These are phyloP conservation scores for Kwoniella sp. DNA, from an alignment of 768 basidiomycete genomes.

Conservation along the genomic window DNA sequence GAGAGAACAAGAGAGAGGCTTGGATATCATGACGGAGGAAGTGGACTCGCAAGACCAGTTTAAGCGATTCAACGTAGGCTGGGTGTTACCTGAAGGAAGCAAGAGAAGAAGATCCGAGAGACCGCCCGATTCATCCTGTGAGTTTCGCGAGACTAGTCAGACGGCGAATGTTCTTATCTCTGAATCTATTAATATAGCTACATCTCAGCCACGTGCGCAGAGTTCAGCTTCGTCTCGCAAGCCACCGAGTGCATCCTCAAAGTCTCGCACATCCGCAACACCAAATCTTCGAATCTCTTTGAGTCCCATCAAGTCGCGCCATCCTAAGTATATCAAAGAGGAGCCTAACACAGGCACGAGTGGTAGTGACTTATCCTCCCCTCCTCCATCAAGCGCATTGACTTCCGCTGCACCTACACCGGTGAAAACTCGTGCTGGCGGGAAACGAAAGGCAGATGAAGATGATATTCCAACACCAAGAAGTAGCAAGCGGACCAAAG, in stretches of 20 bases:
- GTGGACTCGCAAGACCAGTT: conserved; percentile 75
- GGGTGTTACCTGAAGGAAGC: conserved; percentile 78
- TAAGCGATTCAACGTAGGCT: conserved; percentile 78
- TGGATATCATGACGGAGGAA: conserved; percentile 65
- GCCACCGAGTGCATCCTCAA: conserved; percentile 12
- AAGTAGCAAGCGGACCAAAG: neutral
- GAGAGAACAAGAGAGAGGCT: conserved; percentile 30
- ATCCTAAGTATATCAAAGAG: neutral
- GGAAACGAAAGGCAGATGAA: neutral
- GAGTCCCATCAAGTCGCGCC: conserved; percentile 10
- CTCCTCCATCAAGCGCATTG: conserved; percentile 15
- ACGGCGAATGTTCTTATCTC: too few species aligned
- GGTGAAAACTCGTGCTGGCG: neutral
- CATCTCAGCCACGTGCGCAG: neutral
- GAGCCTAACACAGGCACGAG: neutral
- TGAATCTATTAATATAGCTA: neutral
- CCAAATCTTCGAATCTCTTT: conserved; percentile 3
- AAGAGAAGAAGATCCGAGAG: conserved; percentile 64
- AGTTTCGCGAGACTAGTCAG: neutral
- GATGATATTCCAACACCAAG: neutral
- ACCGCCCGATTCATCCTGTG: conserved; percentile 48
- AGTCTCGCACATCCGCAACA: conserved; percentile 5
- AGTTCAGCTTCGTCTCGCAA: conserved; percentile 10
- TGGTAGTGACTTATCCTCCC: conserved; percentile 21
- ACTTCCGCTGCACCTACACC: conserved; percentile 18